Evolutionary conservation across 352 stramenopile genomes (phyloP), one percentile per base, ranked within the genome.

Genomic region (Thalassiosira delicatula): DNA sequence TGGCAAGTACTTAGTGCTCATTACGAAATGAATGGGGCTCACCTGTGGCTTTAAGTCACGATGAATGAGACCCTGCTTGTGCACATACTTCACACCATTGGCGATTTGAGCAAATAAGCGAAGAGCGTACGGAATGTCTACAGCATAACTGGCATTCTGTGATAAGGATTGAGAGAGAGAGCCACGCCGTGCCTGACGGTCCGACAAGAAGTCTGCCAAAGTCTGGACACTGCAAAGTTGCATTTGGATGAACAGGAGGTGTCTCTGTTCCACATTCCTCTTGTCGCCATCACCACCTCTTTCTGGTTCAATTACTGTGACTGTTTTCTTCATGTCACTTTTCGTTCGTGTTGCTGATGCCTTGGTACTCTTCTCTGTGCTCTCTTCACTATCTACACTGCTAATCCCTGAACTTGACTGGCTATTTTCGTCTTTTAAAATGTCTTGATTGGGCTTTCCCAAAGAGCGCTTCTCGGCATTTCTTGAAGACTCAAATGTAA

Each of bases 201-300:
- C 87, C 21, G 76, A 70, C 14, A 95, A 71, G 49, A 94, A 94
- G 33, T 95, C 88, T 42, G 72, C 83, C 14, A 95, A 67, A 21
- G 91, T 94, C 61, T 90, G 87, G 23, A 85, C 68, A 81, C 85
- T 91, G 73, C 91, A 95, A 65, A 93, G 88, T 86, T 94, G 89
- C 91, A 95, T 95, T 79, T 95, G 91, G 70, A 95, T 95, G 63
- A 92, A 95, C 12, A 95, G 73, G 59, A 87, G 85, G 46, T 88
- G 80, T 30, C 70, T 74, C 56, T 40, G 27, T 32, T 71, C 68
- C 35, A 51, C 69, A 57, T 49, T 73, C 74, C 62, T 69, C 56
- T 46, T 49, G 2, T 80, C 25, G 19, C 53, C 44, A 66, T 62
- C 49, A 59, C 19, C 37, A 25, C 40, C 59, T n/a, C 53, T 62